Base-by-base conservation (phyloP, 2,329 filamentous ascomycete genomes). In the Rutstroemia sp. region DNA sequence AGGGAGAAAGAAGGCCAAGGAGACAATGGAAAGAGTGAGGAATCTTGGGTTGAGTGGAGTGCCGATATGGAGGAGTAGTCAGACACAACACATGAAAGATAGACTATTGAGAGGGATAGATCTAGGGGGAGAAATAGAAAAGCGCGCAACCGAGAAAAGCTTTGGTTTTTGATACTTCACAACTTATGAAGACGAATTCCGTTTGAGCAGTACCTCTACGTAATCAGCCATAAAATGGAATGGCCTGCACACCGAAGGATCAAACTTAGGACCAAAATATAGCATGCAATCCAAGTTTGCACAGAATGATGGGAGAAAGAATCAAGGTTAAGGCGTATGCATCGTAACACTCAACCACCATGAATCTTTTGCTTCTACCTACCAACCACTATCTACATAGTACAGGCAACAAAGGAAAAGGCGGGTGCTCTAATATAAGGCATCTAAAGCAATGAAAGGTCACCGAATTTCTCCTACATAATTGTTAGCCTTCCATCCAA, bases 381-480 rank as follows among this genome's bases (percentile, higher is more conserved):
- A 61, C 58, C 56, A 52, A 39, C 57, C 61, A 53, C 72, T 82
- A 83, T 84, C 80, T 85, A 85, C 80, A 81, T 81, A 79, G 81
- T 85, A 85, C 78, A 83, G 77, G 82, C 81, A 79, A 84, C 74
- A 78, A 76, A 68, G 59, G 62, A 34, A 65, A 68, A 68, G 61
- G 57, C 58, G 55, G 59, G 40, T 51, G 58, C 42, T 57, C 52
- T 56, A 49, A 36, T 53, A 14, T 23, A 40, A 44, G 27, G 48
- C 59, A 60, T 82, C 84, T 96, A 99, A 75, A 97, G 81, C 68
- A 95, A 78, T 69, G 94, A 92, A 69, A 97, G 86, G 74, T 97
- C 92, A 80, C 94, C 94, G 77, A 97, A 99, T 83, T 92, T 95
- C 84, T 99, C 94, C 92, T 97, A 69, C 65, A 69, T 48, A 48